phyloP scores from a whole-genome alignment of 345 rosid species.

The Noccaea caerulescens region DNA sequence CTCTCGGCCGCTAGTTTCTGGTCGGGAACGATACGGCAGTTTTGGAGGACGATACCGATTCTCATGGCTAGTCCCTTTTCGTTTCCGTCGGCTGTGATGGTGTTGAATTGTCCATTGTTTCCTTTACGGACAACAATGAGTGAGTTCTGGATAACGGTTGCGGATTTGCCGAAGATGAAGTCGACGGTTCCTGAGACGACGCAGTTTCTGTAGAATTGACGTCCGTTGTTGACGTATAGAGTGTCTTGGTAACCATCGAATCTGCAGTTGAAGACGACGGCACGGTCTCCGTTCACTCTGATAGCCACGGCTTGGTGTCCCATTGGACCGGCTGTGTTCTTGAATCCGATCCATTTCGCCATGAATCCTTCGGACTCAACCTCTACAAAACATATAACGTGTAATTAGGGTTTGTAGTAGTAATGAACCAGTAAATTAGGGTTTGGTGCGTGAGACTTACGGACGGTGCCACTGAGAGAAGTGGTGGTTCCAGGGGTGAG shows the following conservation, averaged over 20 bases:
- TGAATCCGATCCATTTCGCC: constrained; percentile 63
- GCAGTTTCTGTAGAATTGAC: constrained; percentile 72
- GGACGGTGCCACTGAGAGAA: constrained; percentile 54
- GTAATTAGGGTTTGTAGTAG: not conserved
- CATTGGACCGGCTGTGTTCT: constrained; percentile 71
- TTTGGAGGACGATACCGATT: constrained; percentile 67
- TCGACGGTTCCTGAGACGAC: constrained; percentile 75
- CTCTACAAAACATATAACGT: constrained; percentile 44
- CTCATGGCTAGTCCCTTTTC: constrained; percentile 35
- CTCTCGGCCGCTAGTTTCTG: constrained; percentile 46
- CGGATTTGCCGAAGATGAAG: constrained; percentile 76
- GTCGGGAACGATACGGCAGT: constrained; percentile 81
- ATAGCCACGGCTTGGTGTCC: constrained; percentile 81
- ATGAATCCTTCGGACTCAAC: constrained; percentile 63
- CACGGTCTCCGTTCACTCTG: constrained; percentile 54
- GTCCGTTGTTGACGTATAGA: constrained; percentile 55
- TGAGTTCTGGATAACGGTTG: constrained; percentile 69
- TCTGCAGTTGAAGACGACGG: constrained; percentile 63
- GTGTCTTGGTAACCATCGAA: constrained; percentile 81
- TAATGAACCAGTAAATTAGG: not conserved
- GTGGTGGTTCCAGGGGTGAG: constrained; percentile 53
- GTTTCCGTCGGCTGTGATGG: constrained; percentile 69
- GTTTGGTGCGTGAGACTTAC: constrained; percentile 37
- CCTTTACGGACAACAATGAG: constrained; percentile 59
- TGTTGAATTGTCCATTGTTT: constrained; percentile 52